Evolutionary conservation across 75 land plant species (phyloP).

Genomic region (Chamaecyparis obtusa): DNA sequence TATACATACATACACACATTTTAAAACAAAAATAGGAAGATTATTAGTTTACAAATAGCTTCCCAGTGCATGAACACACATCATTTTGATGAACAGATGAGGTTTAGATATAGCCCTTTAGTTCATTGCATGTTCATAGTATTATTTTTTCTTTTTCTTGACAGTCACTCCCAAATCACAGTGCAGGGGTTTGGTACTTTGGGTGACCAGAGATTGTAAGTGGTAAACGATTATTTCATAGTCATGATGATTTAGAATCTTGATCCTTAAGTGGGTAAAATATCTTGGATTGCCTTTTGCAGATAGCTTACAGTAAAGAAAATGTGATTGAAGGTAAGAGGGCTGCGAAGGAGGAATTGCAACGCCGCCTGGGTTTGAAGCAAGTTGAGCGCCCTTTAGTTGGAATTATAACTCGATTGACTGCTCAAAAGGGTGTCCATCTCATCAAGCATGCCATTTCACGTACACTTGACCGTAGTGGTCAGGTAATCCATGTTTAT

Average conservation of each 20-base stretch:
- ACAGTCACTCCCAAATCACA: background rate
- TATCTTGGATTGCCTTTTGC: conserved; percentile 11
- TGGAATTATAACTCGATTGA: conserved; percentile 81
- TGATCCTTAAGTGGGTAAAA: background rate
- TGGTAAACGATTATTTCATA: background rate
- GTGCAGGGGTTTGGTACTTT: background rate
- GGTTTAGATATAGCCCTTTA: background rate
- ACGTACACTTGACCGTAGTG: conserved; percentile 74
- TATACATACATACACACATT: background rate
- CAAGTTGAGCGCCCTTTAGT: conserved; percentile 63
- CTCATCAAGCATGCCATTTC: conserved; percentile 90
- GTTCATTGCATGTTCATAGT: background rate
- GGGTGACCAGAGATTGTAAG: background rate
- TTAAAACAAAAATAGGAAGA: background rate
- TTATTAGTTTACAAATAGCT: background rate
- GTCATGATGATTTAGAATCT: background rate
- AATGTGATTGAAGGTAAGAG: conserved; percentile 84
- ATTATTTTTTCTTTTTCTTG: background rate
- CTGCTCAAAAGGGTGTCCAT: conserved; percentile 89
- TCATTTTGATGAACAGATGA: background rate
- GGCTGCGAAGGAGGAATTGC: conserved; percentile 85
- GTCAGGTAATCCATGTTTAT: conserved; percentile 55
- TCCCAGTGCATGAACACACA: background rate
- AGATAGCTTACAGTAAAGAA: conserved; percentile 78
- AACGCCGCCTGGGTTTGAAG: conserved; percentile 62